Percentiles rank a stretch among this genome's conserved stretches.
These are phyloP conservation scores for Calonectria multiphialidica DNA, from an alignment of 2,329 filamentous ascomycete species.

Conservation along the genomic window DNA sequence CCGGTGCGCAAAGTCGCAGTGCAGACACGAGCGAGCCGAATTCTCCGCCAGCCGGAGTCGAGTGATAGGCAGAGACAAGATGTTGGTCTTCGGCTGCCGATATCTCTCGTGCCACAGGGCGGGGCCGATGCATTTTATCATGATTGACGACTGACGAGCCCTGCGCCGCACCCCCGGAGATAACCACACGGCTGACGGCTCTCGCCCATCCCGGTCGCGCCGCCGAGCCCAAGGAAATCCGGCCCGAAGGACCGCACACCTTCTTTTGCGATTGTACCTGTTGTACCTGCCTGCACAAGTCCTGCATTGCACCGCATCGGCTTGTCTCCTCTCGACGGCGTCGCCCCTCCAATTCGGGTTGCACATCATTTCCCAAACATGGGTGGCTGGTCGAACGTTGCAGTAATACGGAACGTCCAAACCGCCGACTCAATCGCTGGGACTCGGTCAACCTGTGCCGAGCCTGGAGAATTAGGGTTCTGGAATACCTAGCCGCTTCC, in stretches of 20 bases:
- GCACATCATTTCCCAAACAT: not conserved
- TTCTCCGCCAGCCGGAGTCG: slow-evolving; percentile 5
- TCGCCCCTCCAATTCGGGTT: not conserved
- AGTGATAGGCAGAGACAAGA: slow-evolving; percentile 4
- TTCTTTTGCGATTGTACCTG: slow-evolving; percentile 18
- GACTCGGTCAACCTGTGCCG: not conserved
- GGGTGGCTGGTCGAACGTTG: not conserved
- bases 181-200: slow-evolving; percentile 28
- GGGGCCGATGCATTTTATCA: slow-evolving; percentile 23
- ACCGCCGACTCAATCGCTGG: not conserved
- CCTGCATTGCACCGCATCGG: not conserved
- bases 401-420: slow-evolving; percentile 7
- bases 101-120: slow-evolving; percentile 11
- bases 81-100: slow-evolving; percentile 10
- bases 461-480: not conserved
- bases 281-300: not conserved
- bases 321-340: not conserved
- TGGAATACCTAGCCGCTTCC: not conserved
- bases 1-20: not conserved
- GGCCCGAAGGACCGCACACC: slow-evolving; percentile 38
- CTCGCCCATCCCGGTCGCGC: slow-evolving; percentile 36
- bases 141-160: not conserved
- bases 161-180: slow-evolving; percentile 1
- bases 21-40: not conserved
- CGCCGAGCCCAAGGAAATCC: slow-evolving; percentile 32